Conservation (phyloP, 2,329 filamentous ascomycete species). For the Nakataea oryzae region DNA sequence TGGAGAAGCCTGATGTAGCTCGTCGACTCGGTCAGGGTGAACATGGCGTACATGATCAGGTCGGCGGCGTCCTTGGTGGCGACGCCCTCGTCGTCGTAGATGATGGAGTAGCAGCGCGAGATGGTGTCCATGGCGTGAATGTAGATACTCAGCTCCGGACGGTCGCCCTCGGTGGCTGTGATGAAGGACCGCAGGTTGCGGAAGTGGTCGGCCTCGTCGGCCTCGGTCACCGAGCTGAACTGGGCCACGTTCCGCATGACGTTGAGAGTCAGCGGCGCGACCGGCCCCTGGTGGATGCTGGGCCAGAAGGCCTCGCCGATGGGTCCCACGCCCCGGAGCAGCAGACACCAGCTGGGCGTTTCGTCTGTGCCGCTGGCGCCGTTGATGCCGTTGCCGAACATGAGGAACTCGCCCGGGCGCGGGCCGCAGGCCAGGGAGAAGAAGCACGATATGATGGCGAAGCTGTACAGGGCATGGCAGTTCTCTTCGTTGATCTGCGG, state of each 20-base stretch:
- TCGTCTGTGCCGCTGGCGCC: not conserved
- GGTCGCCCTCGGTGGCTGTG: not conserved
- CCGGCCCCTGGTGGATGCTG: not conserved
- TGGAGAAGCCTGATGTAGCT: not conserved
- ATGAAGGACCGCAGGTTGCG: not conserved
- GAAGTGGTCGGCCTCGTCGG: not conserved
- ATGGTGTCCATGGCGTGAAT: not conserved
- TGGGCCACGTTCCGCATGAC: not conserved
- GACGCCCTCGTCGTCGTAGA: not conserved
- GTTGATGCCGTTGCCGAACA: not conserved
- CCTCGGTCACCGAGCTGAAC: not conserved
- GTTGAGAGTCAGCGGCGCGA: not conserved
- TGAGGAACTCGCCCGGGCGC: not conserved
- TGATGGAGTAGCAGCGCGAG: not conserved
- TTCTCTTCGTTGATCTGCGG: not conserved
- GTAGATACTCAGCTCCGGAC: not conserved
- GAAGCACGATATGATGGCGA: not conserved
- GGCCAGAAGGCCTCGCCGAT: not conserved
- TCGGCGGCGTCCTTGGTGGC: not conserved
- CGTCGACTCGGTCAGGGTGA: not conserved
- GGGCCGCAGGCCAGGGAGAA: constrained; percentile 1
- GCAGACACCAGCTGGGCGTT: not conserved
- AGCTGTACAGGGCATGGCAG: constrained; percentile 3
- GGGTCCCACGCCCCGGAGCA: not conserved
- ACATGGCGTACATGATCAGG: not conserved